Base-by-base conservation (phyloP, 1,139 yeast genomes). In the Yamadazyma friedrichii region DNA sequence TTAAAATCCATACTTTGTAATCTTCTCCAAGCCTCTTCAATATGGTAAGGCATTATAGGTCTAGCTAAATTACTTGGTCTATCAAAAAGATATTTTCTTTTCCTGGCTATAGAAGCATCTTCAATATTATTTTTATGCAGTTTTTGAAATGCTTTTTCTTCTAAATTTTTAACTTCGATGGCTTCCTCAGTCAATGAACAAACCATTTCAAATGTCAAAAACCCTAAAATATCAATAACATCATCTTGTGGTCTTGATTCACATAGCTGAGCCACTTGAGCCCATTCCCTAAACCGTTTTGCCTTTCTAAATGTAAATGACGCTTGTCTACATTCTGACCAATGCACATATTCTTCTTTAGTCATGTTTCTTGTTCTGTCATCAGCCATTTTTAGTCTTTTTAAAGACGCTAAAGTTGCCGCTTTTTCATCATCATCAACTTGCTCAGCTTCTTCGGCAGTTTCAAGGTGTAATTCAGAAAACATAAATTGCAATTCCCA, bases 251-350 rank as follows among this genome's bases (percentile, higher is more conserved):
- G 96, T 54, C 94, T 80, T 15, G 94, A 80, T 49, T 94, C 98
- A 15, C 95, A 85, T 36, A 94, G 65, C 42, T 82, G 85, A 0
- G 88, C 67, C 38, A 93, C 80, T 15, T 94, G 95, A 6, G 96
- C 94, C 98, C 98, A 93, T 58, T 93, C 99, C 56, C 95, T 77
- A 58, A 93, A 93, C 55, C 97, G 71, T 59, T 91, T 88, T 13
- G 87, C 88, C 61, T 94, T 93, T 53, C 98, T 75, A 56, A 89
- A 93, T 0, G 98, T 94, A 59, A 93, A 94, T 42, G 95, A 84
- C 1, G 98, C 98, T 61, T 93, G 98, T 50, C 99, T 79, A 65
- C 98, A 93, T 59, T 93, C 99, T 11, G 96, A 86, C 97, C 98
- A 93, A 61, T 94, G 98, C 13, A 91, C 98, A 54, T 93, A 93